Base-by-base conservation (phyloP, 140 eudicot genomes). In the Cichorium intybus region DNA sequence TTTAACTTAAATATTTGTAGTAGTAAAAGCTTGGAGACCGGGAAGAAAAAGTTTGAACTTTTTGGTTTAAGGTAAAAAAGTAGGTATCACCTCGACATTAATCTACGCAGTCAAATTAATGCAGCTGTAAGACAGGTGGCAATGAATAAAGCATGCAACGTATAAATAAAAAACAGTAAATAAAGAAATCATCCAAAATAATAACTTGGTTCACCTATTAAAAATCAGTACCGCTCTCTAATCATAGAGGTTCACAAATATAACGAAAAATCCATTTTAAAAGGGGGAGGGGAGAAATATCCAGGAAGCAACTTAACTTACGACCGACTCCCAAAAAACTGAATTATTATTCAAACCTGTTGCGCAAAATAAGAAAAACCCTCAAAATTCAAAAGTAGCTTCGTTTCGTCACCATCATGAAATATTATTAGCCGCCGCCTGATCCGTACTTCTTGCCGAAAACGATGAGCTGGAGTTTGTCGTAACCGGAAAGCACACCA, bases 401-500 rank as follows among this genome's bases (percentile, higher is more conserved):
- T 73, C 14, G 43, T 35, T 74, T 83, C 84, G 75, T 84, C 86
- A 80, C 54, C 75, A 58, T 77, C 87, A 33, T 11, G 3, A 22
- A 39, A 26, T n/a, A 5, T n/a, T 20, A 18, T 84, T 85, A 85
- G 54, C 73, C 87, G 21, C 92, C 85, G 24, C 87, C 92, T 24
- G 87, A 85, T 14, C 92, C 83, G 45, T 81, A 85, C 70, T 85
- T 85, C 92, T 85, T 85, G 54, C 92, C 87, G 0, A 85, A 64
- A 16, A 85, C 80, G 29, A 85, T 39, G 34, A 85, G 29, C 80
- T 85, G 92, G 27, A 85, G 69, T 57, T 85, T 78, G 76, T 85
- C 92, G 11, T 85, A 85, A 58, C 92, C 92, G 0, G 87, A 75
- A 15, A 85, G 82, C 71, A 85, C 92, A 59, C 92, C 92, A 66